Evolutionary conservation across 2,329 filamentous ascomycete species (phyloP).

Genomic region (Cercospora sp.): DNA sequence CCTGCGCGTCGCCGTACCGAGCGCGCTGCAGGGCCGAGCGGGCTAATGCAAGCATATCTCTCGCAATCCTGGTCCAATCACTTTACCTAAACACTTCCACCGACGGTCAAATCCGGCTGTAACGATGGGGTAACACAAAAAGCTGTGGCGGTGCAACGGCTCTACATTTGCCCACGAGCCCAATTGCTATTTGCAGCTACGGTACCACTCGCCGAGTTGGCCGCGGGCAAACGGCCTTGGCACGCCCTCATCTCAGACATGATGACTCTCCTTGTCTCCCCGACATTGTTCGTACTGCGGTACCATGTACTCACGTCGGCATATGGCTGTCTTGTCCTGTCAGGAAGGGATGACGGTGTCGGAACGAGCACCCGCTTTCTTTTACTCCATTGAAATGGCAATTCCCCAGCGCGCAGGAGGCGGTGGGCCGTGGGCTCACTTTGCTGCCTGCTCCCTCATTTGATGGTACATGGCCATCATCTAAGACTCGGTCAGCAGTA

Average conservation of each 20-base stretch:
- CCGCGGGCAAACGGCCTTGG: constrained; percentile 12
- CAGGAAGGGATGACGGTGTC: background rate
- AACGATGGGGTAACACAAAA: constrained; percentile 11
- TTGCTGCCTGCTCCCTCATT: constrained; percentile 3
- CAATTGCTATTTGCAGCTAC: constrained; percentile 12
- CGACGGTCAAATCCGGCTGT: background rate
- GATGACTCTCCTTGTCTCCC: constrained; percentile 1
- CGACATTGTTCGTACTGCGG: background rate
- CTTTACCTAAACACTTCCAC: constrained; percentile 12
- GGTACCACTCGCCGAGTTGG: background rate
- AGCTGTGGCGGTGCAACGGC: constrained; percentile 9
- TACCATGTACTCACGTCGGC: constrained; percentile 12
- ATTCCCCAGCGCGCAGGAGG: background rate
- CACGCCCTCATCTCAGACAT: background rate
- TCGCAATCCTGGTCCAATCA: constrained; percentile 11
- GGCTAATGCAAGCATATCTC: constrained; percentile 17
- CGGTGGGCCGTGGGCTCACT: background rate
- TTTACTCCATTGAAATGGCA: constrained; percentile 11
- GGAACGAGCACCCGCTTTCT: constrained; percentile 9
- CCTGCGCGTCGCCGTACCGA: constrained; percentile 8
- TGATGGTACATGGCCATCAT: constrained; percentile 17
- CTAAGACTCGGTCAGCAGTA: constrained; percentile 9
- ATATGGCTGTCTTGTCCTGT: constrained; percentile 1
- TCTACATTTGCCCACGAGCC: constrained; percentile 4
- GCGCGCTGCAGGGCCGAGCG: background rate